Conservation (phyloP, 208 protist genomes). For the Crithidia thermophila region DNA sequence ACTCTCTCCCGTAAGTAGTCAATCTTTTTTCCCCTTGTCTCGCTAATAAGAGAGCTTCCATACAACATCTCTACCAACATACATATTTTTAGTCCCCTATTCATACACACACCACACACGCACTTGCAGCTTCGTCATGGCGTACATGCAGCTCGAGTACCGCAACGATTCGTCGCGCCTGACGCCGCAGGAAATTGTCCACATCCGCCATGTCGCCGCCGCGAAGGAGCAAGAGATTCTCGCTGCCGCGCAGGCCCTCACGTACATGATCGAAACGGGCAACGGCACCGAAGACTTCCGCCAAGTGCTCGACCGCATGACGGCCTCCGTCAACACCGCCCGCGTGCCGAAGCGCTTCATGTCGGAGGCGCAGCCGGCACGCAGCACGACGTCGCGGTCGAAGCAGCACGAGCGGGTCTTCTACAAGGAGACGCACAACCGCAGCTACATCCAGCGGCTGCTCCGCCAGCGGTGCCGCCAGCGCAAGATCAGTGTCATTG, state of each 20-base stretch:
- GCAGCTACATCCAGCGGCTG: slow-evolving; percentile 10
- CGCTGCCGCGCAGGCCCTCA: background rate
- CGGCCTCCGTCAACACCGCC: background rate
- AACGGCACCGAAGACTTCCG: slow-evolving; percentile 1
- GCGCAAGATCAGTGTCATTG: slow-evolving; percentile 8
- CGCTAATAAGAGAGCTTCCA: no score
- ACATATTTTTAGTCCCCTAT: no score
- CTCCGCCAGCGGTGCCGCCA: slow-evolving; percentile 8
- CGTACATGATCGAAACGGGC: slow-evolving; percentile 1
- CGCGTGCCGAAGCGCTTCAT: slow-evolving; percentile 7
- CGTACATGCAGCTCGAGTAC: slow-evolving; percentile 13
- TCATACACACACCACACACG: background rate
- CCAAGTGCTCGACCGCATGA: slow-evolving; percentile 5
- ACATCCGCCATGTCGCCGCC: background rate
- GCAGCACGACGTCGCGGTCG: background rate
- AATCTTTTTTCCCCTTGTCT: no score
- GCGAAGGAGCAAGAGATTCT: background rate
- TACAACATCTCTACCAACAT: no score
- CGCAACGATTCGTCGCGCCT: slow-evolving; percentile 1
- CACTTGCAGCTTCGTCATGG: background rate
- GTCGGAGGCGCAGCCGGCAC: background rate
- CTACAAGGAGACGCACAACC: slow-evolving; percentile 19
- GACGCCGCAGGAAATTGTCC: background rate
- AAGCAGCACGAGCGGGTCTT: slow-evolving; percentile 8
- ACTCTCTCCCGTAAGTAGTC: no score